Evolutionary conservation across 352 stramenopile species (phyloP), one percentile per base, ranked within the genome.

Genomic region (Phytopythium litorale): DNA sequence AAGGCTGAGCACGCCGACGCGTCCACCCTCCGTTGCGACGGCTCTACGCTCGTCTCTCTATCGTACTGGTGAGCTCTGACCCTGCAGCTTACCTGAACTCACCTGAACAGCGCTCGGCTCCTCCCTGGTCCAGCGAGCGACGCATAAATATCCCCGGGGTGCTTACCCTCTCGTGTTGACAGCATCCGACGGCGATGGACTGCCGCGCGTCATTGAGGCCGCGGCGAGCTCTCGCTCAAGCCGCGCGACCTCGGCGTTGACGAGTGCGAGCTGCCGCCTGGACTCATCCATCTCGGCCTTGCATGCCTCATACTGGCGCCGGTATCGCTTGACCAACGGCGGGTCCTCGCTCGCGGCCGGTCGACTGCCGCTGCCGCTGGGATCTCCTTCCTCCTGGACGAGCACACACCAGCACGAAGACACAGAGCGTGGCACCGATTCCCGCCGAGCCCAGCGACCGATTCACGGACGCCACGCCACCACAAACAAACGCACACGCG

Each of bases 181-280:
- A 1, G 28, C 48, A 4, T 19, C 8, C 30, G 30, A 28, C 50
- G 25, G 50, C 15, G 30, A 19, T 32, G 52, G 18, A 16, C 4
- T 40, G 6, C 6, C 9, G 9, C 2, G 7, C 30, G 19, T 8
- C 4, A 32, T 28, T 21, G 54, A 50, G 4, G 21, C 38, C 21
- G 23, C 54, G 15, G 54, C 54, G 37, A 59, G 35, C 54, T 59
- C 54, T 37, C 38, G 54, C 54, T 59, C 54, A 13, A 59, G 54
- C 35, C 23, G n/a, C 37, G 54, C 54, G 23, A 59, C 15, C 38
- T 59, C 54, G 23, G 33, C 54, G 37, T 59, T 21, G n/a, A 50
- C 35, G 0, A 59, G 33, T 23, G 25, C 54, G 21, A 49, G 35
- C 38, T 59, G 21, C n/a, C 54, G 54, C 35, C 54, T 37, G 19